Evolutionary conservation across 345 rosid genomes (phyloP).

Genomic region (Mallotus nudiflorus): DNA sequence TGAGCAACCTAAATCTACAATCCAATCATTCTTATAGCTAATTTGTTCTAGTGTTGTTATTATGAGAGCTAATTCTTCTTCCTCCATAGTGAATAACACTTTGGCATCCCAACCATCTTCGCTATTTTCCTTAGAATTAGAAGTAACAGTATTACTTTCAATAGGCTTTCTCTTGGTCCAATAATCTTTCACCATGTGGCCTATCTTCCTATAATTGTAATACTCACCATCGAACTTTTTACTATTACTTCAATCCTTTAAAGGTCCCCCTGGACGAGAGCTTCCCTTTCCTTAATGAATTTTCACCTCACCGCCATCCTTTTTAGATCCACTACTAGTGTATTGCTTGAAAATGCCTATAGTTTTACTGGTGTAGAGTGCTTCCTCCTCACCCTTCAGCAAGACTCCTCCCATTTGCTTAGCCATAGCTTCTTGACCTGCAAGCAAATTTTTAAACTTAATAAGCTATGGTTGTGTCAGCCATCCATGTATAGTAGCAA

Average conservation of each 20-base stretch:
- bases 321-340: background rate
- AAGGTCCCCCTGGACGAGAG: background rate
- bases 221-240: background rate
- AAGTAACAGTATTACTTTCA: background rate
- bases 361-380: background rate
- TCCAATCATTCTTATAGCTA: background rate
- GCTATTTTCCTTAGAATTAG: background rate
- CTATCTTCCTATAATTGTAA: background rate
- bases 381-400: background rate
- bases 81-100: background rate
- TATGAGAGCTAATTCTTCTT: background rate
- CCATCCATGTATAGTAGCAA: constrained; percentile 11
- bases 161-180: background rate
- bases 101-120: background rate
- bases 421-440: background rate
- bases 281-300: background rate
- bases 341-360: background rate
- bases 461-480: constrained; percentile 8
- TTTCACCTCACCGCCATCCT: background rate
- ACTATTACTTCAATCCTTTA: background rate
- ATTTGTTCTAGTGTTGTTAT: background rate
- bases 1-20: background rate
- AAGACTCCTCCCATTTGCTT: constrained; percentile 4
- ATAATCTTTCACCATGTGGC: background rate
- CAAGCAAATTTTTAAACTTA: constrained; percentile 1